phyloP scores from a whole-genome alignment of 2,329 filamentous ascomycete species.

The Orbilia javanica region DNA sequence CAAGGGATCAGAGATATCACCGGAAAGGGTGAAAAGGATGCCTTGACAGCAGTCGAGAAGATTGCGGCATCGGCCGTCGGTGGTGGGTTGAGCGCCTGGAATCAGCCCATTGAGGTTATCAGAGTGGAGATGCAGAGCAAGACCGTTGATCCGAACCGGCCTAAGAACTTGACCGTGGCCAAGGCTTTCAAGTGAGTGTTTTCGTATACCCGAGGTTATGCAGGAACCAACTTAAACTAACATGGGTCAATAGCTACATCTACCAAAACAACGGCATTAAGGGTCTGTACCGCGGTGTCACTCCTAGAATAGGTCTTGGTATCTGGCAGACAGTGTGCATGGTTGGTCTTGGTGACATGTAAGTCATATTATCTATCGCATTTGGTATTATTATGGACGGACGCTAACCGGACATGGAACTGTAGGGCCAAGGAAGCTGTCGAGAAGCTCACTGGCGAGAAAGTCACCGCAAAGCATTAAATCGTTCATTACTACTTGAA shows the following conservation, averaged over 20 bases:
- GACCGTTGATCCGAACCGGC: slow-evolving; percentile 95
- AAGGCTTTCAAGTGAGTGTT: slow-evolving; percentile 73
- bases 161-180: slow-evolving; percentile 98
- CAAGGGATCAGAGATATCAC: slow-evolving; percentile 82
- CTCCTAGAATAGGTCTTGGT: slow-evolving; percentile 91
- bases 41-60: slow-evolving; percentile 86
- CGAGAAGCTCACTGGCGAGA: slow-evolving; percentile 71
- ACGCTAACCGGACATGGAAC: slow-evolving; percentile 54
- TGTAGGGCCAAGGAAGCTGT: slow-evolving; percentile 71
- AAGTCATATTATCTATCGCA: slow-evolving; percentile 67
- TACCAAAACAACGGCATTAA: slow-evolving; percentile 88
- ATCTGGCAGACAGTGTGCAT: slow-evolving; percentile 99
- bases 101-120: slow-evolving; percentile 99
- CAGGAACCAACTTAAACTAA: slow-evolving; percentile 67
- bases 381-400: slow-evolving; percentile 1
- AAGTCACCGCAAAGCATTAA: slow-evolving; percentile 72
- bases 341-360: slow-evolving; percentile 99
- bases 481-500: neutral
- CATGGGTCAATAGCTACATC: slow-evolving; percentile 74
- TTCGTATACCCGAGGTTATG: slow-evolving; percentile 9
- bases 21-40: slow-evolving; percentile 82
- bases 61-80: slow-evolving; percentile 86
- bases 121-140: slow-evolving; percentile 99
- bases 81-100: slow-evolving; percentile 97
- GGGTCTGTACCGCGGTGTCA: slow-evolving; percentile 94